Base-by-base conservation (phyloP, 257 asterid genomes). In the Mentha longifolia region DNA sequence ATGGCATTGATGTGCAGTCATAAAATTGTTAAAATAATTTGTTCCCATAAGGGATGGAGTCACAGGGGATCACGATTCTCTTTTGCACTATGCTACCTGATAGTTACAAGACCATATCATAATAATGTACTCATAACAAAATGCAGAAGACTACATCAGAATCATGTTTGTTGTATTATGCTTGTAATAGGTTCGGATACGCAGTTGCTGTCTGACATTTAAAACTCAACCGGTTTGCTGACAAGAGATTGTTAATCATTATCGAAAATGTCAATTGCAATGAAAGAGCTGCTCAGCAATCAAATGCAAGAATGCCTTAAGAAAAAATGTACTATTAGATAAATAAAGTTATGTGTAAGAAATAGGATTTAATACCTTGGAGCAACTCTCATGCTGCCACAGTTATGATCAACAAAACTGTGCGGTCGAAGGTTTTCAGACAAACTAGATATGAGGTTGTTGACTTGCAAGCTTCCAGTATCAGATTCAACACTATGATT, bases 281-380 rank as follows among this genome's bases (percentile, higher is more conserved):
- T 46, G 54, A 22, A 28, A 65, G 28, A 46, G 70, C 30, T 65
- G 45, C 43, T 47, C 8, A 12, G 11, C 30, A 64, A 43, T 39
- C 56, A 72, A 16, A 63, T 59, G 64, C 68, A 60, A 72, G 22
- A 56, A 72, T 39, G 20, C 19, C 28, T 41, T 11, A 13, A 19
- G 61, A 3, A 58, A 67, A 57, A 57, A 10, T 7, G 0, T 3
- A 33, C 4, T 35, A 35, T 35, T 35, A 35, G 4, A 61, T 19
- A 42, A 63, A 12, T 12, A 20, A 17, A 9, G 16, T 22, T 54
- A 61, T 41, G 55, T 28, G 59, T 70, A 75, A 73, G 49, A 41
- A 62, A 77, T 20, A 61, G 61, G 25, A 76, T 49, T 50, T 15
- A 71, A 79, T 82, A 93, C 98, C 98, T 85, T 19, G 88, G 86